phyloP scores from a whole-genome alignment of 2,329 filamentous ascomycete genomes.

The Ophioceras dolichostomum region DNA sequence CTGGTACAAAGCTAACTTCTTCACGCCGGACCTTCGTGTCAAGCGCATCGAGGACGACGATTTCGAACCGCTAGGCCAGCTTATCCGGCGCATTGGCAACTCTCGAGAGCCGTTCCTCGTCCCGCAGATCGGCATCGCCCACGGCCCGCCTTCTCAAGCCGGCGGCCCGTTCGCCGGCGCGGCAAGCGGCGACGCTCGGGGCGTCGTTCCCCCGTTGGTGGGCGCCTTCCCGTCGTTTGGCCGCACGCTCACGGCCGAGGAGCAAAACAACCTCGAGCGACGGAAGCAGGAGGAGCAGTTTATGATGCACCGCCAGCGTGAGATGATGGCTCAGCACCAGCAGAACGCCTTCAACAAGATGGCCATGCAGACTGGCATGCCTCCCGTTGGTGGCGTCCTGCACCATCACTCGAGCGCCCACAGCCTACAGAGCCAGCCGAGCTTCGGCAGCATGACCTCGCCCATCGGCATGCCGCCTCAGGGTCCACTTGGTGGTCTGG shows the following conservation, averaged over 20 bases:
- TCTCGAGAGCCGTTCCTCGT: slow-evolving; percentile 95
- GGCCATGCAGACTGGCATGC: slow-evolving; percentile 42
- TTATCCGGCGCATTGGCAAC: slow-evolving; percentile 92
- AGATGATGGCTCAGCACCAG: slow-evolving; percentile 70
- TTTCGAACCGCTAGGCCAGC: slow-evolving; percentile 87
- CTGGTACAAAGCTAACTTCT: slow-evolving; percentile 98
- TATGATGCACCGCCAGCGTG: slow-evolving; percentile 89
- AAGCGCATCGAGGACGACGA: slow-evolving; percentile 90
- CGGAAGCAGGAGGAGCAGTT: slow-evolving; percentile 98
- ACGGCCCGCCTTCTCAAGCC: slow-evolving; percentile 55
- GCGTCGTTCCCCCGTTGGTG: slow-evolving; percentile 77
- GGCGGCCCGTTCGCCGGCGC: slow-evolving; percentile 24
- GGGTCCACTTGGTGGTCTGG: slow-evolving; percentile 43
- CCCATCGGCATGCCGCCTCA: slow-evolving; percentile 49
- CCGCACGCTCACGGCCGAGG: slow-evolving; percentile 88
- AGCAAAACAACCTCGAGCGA: slow-evolving; percentile 93
- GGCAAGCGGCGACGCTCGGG: slow-evolving; percentile 36
- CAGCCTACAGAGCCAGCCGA: slow-evolving; percentile 92
- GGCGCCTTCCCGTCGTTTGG: slow-evolving; percentile 94
- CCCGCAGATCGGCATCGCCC: slow-evolving; percentile 88
- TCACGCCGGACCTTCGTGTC: slow-evolving; percentile 85
- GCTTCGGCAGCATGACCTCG: slow-evolving; percentile 90
- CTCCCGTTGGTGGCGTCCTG: slow-evolving; percentile 35
- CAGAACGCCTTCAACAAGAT: slow-evolving; percentile 61
- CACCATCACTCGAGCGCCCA: slow-evolving; percentile 94